Evolutionary conservation across 139 green algal genomes (phyloP).

Genomic region (Tetradesmus obliquus): DNA sequence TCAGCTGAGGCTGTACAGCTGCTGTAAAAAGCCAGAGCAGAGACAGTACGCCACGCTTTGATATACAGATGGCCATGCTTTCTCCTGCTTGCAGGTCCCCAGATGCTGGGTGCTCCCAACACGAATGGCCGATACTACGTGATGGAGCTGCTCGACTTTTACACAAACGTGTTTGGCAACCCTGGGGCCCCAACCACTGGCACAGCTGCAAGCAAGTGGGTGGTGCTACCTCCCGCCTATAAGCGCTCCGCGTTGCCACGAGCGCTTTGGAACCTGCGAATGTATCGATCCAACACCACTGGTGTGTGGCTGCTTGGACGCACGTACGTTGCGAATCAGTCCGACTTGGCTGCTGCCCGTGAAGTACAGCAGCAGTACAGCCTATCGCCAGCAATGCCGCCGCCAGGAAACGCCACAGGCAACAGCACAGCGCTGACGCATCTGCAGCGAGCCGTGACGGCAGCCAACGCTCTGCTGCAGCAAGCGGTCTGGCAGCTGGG

Average conservation of each 20-base stretch:
- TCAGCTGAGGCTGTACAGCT: no score
- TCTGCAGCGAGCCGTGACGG: no score
- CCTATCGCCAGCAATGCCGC: not conserved
- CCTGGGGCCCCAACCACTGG: not conserved
- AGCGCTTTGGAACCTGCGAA: not conserved
- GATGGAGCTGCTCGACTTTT: not conserved
- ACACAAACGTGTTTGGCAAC: not conserved
- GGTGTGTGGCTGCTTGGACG: not conserved
- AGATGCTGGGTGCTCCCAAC: not conserved
- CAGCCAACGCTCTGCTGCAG: no score
- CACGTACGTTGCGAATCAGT: not conserved
- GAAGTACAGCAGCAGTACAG: not conserved
- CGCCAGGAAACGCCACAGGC: not conserved
- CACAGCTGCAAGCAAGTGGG: not conserved
- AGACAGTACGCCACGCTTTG: not conserved
- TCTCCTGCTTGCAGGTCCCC: not conserved
- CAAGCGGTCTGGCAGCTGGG: not conserved
- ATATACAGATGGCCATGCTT: not conserved
- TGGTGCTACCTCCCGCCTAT: not conserved
- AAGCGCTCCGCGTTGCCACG: not conserved
- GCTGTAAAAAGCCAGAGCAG: no score
- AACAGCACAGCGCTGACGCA: no score
- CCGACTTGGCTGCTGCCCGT: not conserved
- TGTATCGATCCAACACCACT: not conserved
- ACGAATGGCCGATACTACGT: conserved; percentile 4